Evolutionary conservation across 2,329 filamentous ascomycete genomes (phyloP).

Genomic region (Trichoderma atrobrunneum): DNA sequence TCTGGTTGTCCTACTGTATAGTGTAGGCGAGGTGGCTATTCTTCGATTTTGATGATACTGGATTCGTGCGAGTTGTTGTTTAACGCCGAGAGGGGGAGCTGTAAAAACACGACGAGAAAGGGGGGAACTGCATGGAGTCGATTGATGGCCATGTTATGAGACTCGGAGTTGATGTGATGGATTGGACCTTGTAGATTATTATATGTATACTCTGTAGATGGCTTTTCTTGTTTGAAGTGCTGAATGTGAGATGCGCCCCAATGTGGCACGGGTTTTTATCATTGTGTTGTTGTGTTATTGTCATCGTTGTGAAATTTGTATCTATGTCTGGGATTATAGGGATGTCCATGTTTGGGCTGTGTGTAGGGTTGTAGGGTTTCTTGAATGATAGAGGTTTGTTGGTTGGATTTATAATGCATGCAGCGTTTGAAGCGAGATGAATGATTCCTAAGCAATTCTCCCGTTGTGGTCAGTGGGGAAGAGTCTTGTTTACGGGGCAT

Average conservation of each 20-base stretch:
- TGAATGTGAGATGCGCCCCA: constrained; percentile 2
- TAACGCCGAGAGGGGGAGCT: not conserved
- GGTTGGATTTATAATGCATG: not conserved
- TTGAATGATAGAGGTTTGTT: not conserved
- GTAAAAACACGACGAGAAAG: not conserved
- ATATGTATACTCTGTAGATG: constrained; percentile 3
- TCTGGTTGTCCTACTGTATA: not conserved
- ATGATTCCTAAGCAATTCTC: not conserved
- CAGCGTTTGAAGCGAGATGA: not conserved
- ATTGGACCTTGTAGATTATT: constrained; percentile 12
- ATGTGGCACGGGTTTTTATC: not conserved
- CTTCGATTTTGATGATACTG: not conserved
- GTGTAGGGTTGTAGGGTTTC: not conserved
- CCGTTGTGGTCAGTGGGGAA: not conserved
- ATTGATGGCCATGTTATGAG: not conserved
- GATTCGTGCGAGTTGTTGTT: not conserved
- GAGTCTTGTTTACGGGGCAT: not conserved
- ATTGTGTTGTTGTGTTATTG: not conserved
- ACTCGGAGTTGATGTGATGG: constrained; percentile 16
- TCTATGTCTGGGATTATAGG: not conserved
- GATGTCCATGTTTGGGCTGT: not conserved
- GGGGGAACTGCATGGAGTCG: not conserved
- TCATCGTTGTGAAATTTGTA: not conserved
- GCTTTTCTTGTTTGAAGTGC: not conserved
- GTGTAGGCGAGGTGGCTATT: not conserved